Conservation (phyloP, 768 basidiomycete species). For the Leccinum barrowsii region DNA sequence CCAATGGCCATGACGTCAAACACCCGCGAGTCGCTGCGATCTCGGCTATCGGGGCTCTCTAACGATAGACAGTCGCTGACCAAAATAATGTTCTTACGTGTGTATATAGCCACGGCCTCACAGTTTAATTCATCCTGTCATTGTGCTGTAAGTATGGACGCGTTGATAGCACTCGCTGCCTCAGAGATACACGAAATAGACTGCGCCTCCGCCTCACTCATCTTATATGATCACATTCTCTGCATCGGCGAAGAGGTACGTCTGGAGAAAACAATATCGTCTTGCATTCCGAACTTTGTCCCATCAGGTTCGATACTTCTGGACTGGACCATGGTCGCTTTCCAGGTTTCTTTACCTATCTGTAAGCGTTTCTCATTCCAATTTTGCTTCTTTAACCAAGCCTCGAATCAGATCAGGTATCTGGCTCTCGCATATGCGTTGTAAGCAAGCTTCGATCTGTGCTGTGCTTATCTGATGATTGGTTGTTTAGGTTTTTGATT, state of each 20-base stretch:
- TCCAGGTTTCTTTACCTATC: conserved; percentile 5
- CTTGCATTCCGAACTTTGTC: background rate
- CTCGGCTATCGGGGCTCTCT: background rate
- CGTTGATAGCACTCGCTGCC: background rate
- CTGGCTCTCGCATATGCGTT: background rate
- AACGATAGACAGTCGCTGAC: too few relatives aligned
- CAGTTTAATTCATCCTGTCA: background rate
- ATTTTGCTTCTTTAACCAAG: background rate
- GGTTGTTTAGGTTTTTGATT: background rate
- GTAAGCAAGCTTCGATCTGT: background rate
- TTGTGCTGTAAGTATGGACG: background rate
- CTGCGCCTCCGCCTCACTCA: background rate
- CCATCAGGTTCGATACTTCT: conserved; percentile 5
- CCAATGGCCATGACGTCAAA: background rate
- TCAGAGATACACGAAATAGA: background rate
- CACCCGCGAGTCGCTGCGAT: background rate
- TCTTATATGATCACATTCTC: conserved; percentile 5
- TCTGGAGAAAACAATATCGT: background rate
- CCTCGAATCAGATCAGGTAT: conserved; percentile 6
- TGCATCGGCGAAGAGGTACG: conserved; percentile 6
- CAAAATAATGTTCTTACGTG: background rate
- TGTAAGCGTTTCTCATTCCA: background rate
- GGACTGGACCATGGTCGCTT: conserved; percentile 3
- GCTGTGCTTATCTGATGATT: background rate
- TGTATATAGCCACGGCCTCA: background rate